Conservation (phyloP, 23 red algal genomes). For the Gracilaria vermiculophylla region DNA sequence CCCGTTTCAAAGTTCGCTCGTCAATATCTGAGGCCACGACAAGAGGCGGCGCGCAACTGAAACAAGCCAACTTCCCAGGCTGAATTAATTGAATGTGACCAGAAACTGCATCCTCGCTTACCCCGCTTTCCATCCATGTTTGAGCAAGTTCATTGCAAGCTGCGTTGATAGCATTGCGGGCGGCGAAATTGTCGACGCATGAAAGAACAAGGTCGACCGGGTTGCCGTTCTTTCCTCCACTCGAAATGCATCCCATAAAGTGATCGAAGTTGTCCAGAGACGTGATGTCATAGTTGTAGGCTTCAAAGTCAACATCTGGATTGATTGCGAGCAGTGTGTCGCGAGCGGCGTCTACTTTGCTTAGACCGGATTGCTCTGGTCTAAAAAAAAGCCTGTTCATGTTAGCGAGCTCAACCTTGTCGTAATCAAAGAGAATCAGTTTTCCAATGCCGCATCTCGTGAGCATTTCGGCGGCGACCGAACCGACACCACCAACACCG, state of each 20-base stretch:
- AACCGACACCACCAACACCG: constrained; percentile 86
- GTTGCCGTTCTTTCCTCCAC: constrained; percentile 16
- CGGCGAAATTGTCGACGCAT: constrained; percentile 92
- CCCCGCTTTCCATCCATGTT: constrained; percentile 89
- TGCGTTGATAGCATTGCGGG: constrained; percentile 78
- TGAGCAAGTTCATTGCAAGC: constrained; percentile 72
- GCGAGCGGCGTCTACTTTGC: constrained; percentile 77
- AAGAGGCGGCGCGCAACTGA: constrained; percentile 85
- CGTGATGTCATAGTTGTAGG: constrained; percentile 79
- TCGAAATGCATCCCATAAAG: constrained; percentile 38
- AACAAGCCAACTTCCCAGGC: constrained; percentile 82
- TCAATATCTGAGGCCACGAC: constrained; percentile 84
- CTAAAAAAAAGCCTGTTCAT: constrained; percentile 95
- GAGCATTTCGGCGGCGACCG: constrained; percentile 93
- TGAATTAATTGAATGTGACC: constrained; percentile 90
- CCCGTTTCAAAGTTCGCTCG: constrained; percentile 74
- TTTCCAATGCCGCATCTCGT: constrained; percentile 91
- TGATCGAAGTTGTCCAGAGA: constrained; percentile 59
- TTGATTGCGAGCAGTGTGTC: constrained; percentile 72
- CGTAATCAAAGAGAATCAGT: constrained; percentile 85
- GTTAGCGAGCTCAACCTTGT: constrained; percentile 89
- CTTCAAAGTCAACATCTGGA: constrained; percentile 79
- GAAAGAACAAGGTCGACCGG: constrained; percentile 78
- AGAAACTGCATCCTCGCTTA: constrained; percentile 86
- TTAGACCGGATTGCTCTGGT: constrained; percentile 68